phyloP scores from a whole-genome alignment of 768 basidiomycete species.

The Psilocybe cyanescens region DNA sequence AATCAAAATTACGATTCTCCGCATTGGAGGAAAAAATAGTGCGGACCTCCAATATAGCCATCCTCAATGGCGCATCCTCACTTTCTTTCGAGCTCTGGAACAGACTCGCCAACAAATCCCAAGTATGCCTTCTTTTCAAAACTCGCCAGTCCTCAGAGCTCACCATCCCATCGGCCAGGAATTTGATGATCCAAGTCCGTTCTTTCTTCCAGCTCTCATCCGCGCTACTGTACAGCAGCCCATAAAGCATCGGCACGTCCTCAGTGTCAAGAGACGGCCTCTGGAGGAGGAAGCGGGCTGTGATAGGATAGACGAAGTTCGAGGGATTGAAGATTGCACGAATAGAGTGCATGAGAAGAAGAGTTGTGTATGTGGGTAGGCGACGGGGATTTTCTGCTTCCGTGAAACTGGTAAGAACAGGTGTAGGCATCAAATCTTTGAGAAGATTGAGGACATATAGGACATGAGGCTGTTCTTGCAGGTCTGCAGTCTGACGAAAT shows the following conservation, averaged over 20 bases:
- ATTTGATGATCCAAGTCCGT: slow-evolving; percentile 85
- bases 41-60: slow-evolving; percentile 70
- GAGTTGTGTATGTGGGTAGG: slow-evolving; percentile 77
- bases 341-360: slow-evolving; percentile 83
- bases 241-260: slow-evolving; percentile 92
- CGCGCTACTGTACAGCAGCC: slow-evolving; percentile 79
- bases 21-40: not conserved
- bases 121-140: slow-evolving; percentile 80
- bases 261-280: slow-evolving; percentile 77
- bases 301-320: slow-evolving; percentile 85
- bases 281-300: slow-evolving; percentile 88
- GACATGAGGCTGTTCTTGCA: slow-evolving; percentile 81
- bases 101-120: slow-evolving; percentile 84
- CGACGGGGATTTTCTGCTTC: slow-evolving; percentile 46
- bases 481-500: slow-evolving; percentile 50
- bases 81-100: slow-evolving; percentile 62
- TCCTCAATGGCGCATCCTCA: slow-evolving; percentile 53
- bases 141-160: slow-evolving; percentile 81
- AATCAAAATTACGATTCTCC: not conserved
- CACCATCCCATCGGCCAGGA: slow-evolving; percentile 81
- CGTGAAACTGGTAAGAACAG: slow-evolving; percentile 23
- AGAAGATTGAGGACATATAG: slow-evolving; percentile 69
- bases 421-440: slow-evolving; percentile 55
- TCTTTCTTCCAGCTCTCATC: slow-evolving; percentile 88
- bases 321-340: slow-evolving; percentile 86